A percentile compares a stretch with the other conserved stretches of the same genome.
phyloP scores from a whole-genome alignment of 1,139 yeast genomes.

The Wickerhamiella infanticola region DNA sequence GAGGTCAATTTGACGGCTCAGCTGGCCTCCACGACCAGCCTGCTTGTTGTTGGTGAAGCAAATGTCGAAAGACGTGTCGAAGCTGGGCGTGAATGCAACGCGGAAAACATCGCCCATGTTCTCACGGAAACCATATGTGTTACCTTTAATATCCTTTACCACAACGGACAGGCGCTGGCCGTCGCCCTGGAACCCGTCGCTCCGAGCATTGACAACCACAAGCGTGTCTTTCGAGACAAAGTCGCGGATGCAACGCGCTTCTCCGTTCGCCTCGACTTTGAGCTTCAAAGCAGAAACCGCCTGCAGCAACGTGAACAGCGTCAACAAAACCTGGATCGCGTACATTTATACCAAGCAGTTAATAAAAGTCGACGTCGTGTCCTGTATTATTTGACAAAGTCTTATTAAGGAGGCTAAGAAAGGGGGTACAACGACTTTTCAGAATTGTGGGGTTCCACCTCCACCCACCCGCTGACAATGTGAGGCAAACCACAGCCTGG shows the following conservation, averaged over 20 bases:
- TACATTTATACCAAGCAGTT: neutral
- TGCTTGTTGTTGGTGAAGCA: constrained; percentile 62
- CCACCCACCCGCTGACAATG: no score
- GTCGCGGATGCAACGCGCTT: constrained; percentile 70
- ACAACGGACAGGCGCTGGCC: constrained; percentile 60
- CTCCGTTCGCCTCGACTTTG: constrained; percentile 21
- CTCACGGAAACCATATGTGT: constrained; percentile 26
- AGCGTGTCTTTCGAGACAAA: constrained; percentile 70
- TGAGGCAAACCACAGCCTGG: no score
- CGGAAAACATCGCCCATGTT: constrained; percentile 43
- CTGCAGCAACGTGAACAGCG: neutral
- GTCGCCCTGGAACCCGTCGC: constrained; percentile 64
- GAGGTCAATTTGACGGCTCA: constrained; percentile 47
- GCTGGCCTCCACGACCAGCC: constrained; percentile 14
- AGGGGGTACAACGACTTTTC: neutral
- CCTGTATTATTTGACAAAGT: neutral
- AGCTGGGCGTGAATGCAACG: constrained; percentile 71
- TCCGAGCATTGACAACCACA: constrained; percentile 65
- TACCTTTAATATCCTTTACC: constrained; percentile 26
- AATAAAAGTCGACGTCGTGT: neutral
- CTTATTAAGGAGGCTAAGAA: neutral
- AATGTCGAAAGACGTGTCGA: constrained; percentile 74
- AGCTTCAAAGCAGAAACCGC: constrained; percentile 22
- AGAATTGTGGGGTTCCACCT: no score
- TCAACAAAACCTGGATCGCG: neutral